phyloP scores from a whole-genome alignment of 768 basidiomycete species.

The Boletus rubroflammeus region DNA sequence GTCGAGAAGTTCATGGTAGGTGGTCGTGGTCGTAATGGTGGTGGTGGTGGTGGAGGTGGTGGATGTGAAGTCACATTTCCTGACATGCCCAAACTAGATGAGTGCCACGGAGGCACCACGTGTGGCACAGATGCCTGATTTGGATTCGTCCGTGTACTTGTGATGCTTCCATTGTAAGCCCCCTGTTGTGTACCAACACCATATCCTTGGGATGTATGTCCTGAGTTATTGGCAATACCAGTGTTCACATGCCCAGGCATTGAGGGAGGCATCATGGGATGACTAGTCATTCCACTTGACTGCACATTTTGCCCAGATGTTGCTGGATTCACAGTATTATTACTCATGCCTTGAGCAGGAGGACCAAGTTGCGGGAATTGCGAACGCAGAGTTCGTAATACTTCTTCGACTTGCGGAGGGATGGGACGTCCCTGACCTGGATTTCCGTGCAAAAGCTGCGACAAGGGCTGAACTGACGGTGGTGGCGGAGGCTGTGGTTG shows the following conservation, averaged over 20 bases:
- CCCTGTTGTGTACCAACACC: slow-evolving; percentile 6
- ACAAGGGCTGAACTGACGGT: not conserved
- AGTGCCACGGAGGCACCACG: not conserved
- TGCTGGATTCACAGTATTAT: not conserved
- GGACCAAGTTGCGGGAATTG: slow-evolving; percentile 12
- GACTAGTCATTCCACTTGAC: not conserved
- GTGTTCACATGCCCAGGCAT: not conserved
- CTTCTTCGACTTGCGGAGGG: slow-evolving; percentile 9
- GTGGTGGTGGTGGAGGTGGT: not conserved
- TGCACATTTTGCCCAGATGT: not conserved
- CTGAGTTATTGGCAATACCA: not conserved
- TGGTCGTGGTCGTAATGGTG: not conserved
- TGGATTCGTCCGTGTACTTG: not conserved
- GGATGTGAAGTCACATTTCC: slow-evolving; percentile 1
- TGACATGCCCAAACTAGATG: slow-evolving; percentile 1
- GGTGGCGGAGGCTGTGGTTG: slow-evolving; percentile 1
- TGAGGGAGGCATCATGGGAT: not conserved
- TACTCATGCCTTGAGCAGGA: not conserved
- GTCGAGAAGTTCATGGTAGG: not conserved
- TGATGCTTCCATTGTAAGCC: not conserved
- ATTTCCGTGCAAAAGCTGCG: slow-evolving; percentile 1
- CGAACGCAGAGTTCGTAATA: slow-evolving; percentile 14
- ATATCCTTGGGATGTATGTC: not conserved
- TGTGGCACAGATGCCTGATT: slow-evolving; percentile 1
- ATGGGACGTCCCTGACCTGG: slow-evolving; percentile 1